Conservation (phyloP, 768 basidiomycete genomes). For the Lentinula lateritia region DNA sequence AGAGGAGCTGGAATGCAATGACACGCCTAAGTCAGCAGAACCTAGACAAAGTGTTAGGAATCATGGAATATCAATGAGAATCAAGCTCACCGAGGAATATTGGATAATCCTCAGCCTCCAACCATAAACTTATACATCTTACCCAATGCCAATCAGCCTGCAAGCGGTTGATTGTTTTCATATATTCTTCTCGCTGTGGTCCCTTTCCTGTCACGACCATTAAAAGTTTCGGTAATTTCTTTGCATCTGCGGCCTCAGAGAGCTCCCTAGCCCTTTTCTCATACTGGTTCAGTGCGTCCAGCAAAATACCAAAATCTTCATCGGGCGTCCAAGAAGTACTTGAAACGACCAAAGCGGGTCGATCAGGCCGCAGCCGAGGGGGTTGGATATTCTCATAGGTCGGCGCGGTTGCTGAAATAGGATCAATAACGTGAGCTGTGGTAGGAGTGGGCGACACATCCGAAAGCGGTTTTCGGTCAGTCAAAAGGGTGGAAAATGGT, state of each 20-base stretch:
- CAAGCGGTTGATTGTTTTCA: constrained; percentile 54
- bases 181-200: constrained; percentile 67
- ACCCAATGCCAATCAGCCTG: constrained; percentile 75
- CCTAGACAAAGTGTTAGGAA: constrained; percentile 35
- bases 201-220: constrained; percentile 92
- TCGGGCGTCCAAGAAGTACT: constrained; percentile 98
- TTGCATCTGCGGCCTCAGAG: constrained; percentile 7
- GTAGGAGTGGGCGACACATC: constrained; percentile 8
- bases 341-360: constrained; percentile 84
- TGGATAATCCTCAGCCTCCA: constrained; percentile 89
- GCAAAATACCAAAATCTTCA: constrained; percentile 85
- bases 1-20: constrained; percentile 86
- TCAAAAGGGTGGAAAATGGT: constrained; percentile 62
- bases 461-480: constrained; percentile 30
- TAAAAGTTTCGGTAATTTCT: constrained; percentile 65
- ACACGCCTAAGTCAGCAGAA: constrained; percentile 88
- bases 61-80: neutral
- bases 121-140: constrained; percentile 77
- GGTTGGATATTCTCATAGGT: constrained; percentile 27
- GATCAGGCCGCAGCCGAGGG: constrained; percentile 56
- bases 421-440: constrained; percentile 12
- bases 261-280: constrained; percentile 47
- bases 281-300: constrained; percentile 69
- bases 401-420: constrained; percentile 21
- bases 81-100: constrained; percentile 53